Base-by-base conservation (phyloP, 2,329 filamentous ascomycete genomes). In the Cordyceps fumosorosea region DNA sequence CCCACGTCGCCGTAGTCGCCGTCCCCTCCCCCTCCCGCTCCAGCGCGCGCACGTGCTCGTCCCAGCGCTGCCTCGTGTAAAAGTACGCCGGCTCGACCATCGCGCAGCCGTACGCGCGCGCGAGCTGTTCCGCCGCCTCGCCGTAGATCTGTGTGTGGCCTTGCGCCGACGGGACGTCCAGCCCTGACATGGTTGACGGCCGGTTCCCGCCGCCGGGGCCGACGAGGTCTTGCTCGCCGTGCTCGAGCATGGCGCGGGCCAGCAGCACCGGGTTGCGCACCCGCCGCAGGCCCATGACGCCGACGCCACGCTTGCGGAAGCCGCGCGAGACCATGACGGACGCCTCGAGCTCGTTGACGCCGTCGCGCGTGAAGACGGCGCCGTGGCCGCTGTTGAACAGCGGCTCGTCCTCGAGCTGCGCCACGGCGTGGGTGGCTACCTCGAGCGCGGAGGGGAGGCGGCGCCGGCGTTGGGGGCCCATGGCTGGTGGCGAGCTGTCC, bases 301-400 rank as follows among this genome's bases (percentile, higher is more conserved):
- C 90, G 0, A 90, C 89, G 18, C 87, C 91, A 42, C 90, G 84
- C 78, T 96, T 96, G 47, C 85, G 82, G 62, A 80, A 79, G 0
- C 88, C 89, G 32, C 81, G 81, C 2, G 88, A 89, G 0, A 96
- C 89, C 91, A 96, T 96, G 57, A 96, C 84, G 10, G 86, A 90
- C 1, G 90, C 90, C 75, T 96, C 92, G 64, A 96, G 86, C 76
- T 96, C 90, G 72, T 93, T 92, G 65, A 87, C 83, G 20, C 92
- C 93, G 66, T 89, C 87, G 56, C 87, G 85, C 0, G 91, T 96
- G 74, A 96, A 96, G 22, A 96, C 91, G 56, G 91, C 90, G 59
- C 93, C 93, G 68, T 86, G 87, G 8, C 87, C 91, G 62, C 87
- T 86, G 76, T 96, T 96, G 81, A 95, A 96, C 5, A 96, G 83